Base-by-base conservation (phyloP, 2,329 filamentous ascomycete species). In the Conoideocrella luteorostrata region DNA sequence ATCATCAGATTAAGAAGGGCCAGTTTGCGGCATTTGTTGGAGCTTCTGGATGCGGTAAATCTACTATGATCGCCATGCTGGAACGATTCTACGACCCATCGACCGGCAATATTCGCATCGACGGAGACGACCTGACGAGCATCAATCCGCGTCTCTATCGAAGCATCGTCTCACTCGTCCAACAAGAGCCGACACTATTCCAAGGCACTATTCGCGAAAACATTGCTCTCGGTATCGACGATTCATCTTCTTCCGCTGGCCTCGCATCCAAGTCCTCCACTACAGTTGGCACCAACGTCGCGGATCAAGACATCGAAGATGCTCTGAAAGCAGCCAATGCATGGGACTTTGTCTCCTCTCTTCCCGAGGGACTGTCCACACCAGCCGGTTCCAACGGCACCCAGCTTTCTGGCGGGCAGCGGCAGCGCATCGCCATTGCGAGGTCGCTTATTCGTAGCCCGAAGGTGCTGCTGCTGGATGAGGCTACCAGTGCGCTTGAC, bases 381-480 rank as follows among this genome's bases (percentile, higher is more conserved):
- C 82, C 84, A 47, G 88, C 91, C 17, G 90, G 90, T 43, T 81
- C 88, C n/a, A 47, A 46, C 5, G 50, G 50, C 10, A 46, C 40
- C 4, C 44, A 47, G 17, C 43, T 52, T 4, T 50, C 48, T 1
- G 50, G 50, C 12, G 50, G 50, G 2, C 50, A 52, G 21, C 43
- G 48, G 7, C 50, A 52, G n/a, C 48, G 50, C 15, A 52, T 52
- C 20, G 46, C 50, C 13, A 52, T 52, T 32, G 50, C 50, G 5
- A 38, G 50, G 9, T 40, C 50, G 4, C 28, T 52, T 12, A 80
- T 96, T 55, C 95, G 95, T 63, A 79, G 94, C 49, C 91, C 91
- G 0, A 88, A 95, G 63, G 94, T 97, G 49, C 71, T 97, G 29
- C 91, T 97, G 46, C 77, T 96, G 1, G 90, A 97, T 59, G 91